phyloP scores from a whole-genome alignment of 2,329 filamentous ascomycete species.

The Penicillium olsonii region DNA sequence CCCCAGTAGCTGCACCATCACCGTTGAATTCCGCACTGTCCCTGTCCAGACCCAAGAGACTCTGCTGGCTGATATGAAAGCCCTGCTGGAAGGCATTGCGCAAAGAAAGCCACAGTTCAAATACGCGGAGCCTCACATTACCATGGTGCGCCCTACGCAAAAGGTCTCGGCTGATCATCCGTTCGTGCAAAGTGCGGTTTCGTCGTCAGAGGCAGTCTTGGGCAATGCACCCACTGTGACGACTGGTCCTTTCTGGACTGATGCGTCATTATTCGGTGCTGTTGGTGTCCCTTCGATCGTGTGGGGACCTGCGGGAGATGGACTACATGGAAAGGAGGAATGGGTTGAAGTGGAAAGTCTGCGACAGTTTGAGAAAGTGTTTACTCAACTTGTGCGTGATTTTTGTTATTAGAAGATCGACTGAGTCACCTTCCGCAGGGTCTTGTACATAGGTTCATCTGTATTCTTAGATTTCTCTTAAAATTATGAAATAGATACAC shows the following conservation, averaged over 20 bases:
- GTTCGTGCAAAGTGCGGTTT: slow-evolving; percentile 38
- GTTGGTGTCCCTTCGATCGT: slow-evolving; percentile 51
- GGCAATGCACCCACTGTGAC: slow-evolving; percentile 27
- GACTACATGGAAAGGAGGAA: slow-evolving; percentile 54
- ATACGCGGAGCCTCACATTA: slow-evolving; percentile 41
- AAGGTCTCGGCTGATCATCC: slow-evolving; percentile 45
- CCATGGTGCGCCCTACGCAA: slow-evolving; percentile 48
- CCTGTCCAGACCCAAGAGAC: slow-evolving; percentile 44
- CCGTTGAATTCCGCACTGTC: slow-evolving; percentile 53
- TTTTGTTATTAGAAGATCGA: slow-evolving; percentile 22
- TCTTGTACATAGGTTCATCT: no score
- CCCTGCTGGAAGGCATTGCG: slow-evolving; percentile 38
- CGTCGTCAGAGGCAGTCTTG: slow-evolving; percentile 30
- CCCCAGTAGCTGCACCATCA: slow-evolving; percentile 51
- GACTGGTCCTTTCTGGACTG: slow-evolving; percentile 51
- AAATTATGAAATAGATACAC: no score
- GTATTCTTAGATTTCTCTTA: no score
- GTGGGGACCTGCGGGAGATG: slow-evolving; percentile 52
- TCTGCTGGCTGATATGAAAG: slow-evolving; percentile 41
- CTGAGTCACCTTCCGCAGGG: no score
- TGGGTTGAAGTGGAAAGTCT: slow-evolving; percentile 52
- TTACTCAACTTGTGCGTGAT: slow-evolving; percentile 19
- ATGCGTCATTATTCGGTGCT: slow-evolving; percentile 51
- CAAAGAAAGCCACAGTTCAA: slow-evolving; percentile 41
- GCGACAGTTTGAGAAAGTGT: slow-evolving; percentile 31